Conservation (phyloP, 768 basidiomycete genomes). For the Paxillus involutus region DNA sequence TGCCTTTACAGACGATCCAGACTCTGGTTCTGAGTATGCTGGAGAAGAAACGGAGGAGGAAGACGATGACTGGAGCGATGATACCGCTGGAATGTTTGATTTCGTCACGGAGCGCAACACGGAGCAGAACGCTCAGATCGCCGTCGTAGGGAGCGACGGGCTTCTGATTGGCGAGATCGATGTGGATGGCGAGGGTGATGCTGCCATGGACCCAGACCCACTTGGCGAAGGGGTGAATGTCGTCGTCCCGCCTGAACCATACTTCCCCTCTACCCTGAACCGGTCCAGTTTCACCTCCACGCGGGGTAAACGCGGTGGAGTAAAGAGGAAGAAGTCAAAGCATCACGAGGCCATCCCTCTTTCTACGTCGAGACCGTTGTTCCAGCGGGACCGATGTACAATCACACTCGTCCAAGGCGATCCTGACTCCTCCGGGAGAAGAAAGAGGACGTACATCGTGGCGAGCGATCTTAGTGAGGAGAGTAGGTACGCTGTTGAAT, state of each 20-base stretch:
- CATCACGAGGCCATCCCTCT: conserved; percentile 65
- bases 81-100: conserved; percentile 60
- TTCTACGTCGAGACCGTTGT: conserved; percentile 73
- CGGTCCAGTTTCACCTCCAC: conserved; percentile 40
- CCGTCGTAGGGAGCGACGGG: conserved; percentile 25
- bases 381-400: conserved; percentile 90
- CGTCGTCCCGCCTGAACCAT: conserved; percentile 79
- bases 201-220: conserved; percentile 67
- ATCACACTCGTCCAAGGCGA: conserved; percentile 87
- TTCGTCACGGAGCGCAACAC: conserved; percentile 86
- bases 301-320: conserved; percentile 32
- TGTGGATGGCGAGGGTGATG: conserved; percentile 54
- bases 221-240: conserved; percentile 93
- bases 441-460: conserved; percentile 74
- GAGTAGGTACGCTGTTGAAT: conserved; percentile 92
- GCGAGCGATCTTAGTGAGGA: conserved; percentile 96
- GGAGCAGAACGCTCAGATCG: conserved; percentile 69
- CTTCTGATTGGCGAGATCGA: conserved; percentile 19
- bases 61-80: conserved; percentile 60
- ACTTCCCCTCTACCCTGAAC: conserved; percentile 76
- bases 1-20: conserved; percentile 57
- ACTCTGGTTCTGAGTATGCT: conserved; percentile 64
- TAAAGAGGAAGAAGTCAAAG: conserved; percentile 60
- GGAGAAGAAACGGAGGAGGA: conserved; percentile 53
- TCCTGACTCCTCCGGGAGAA: conserved; percentile 58